Conservation (phyloP, 1,139 yeast genomes). For the Pichia sp. region DNA sequence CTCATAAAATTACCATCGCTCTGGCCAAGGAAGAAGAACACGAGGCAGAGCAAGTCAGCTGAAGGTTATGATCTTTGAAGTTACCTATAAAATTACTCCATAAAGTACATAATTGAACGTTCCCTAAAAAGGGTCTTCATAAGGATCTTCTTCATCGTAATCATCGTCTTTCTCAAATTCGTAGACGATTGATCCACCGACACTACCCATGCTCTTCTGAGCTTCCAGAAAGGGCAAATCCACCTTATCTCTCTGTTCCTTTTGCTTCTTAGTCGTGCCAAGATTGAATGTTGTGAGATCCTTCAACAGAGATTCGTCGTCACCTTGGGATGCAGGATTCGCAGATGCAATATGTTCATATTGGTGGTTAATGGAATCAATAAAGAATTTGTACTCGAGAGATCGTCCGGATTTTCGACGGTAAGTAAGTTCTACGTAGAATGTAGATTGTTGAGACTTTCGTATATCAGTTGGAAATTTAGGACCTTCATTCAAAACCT, state of each 20-base stretch:
- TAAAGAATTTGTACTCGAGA: conserved; percentile 43
- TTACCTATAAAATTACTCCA: conserved; percentile 5
- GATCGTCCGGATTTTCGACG: conserved; percentile 84
- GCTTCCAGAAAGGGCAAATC: conserved; percentile 88
- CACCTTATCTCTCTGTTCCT: conserved; percentile 71
- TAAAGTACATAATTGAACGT: background rate
- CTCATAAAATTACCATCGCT: conserved; percentile 75
- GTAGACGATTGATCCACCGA: conserved; percentile 85
- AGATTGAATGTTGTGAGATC: conserved; percentile 84
- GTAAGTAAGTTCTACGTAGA: conserved; percentile 49
- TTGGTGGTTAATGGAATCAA: conserved; percentile 49
- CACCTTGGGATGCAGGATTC: conserved; percentile 30
- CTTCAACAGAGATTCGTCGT: conserved; percentile 42
- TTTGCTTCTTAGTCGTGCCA: conserved; percentile 67
- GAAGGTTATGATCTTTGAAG: conserved; percentile 1
- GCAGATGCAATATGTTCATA: conserved; percentile 28
- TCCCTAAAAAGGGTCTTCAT: conserved; percentile 69
- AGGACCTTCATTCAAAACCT: conserved; percentile 25
- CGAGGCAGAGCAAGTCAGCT: conserved; percentile 32
- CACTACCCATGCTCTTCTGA: conserved; percentile 62
- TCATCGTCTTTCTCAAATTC: conserved; percentile 74
- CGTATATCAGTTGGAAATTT: conserved; percentile 41
- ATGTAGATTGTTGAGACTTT: conserved; percentile 34
- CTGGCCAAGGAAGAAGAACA: conserved; percentile 84
- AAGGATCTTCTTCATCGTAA: conserved; percentile 96